Percentiles rank a stretch among this genome's conserved stretches.
phyloP scores from a whole-genome alignment of 202 grass and related monocot genomes.

The Schoenoplectus triqueter region DNA sequence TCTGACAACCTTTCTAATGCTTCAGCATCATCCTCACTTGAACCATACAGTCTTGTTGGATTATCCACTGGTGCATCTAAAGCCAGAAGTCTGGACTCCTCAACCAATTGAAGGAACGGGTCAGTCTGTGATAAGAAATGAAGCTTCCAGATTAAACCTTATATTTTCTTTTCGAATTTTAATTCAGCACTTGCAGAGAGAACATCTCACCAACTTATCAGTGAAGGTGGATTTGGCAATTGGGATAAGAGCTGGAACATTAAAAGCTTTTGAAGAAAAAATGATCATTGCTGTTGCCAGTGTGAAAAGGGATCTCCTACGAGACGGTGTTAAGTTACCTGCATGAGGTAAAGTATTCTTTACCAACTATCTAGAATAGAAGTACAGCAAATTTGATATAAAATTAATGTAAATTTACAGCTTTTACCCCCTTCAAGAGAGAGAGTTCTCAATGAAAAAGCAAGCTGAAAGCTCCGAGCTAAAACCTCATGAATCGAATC shows the following conservation, averaged over 20 bases:
- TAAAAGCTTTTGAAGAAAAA: slow-evolving; percentile 96
- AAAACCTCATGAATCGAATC: slow-evolving; percentile 68
- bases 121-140: slow-evolving; percentile 62
- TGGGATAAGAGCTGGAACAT: slow-evolving; percentile 71
- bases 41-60: slow-evolving; percentile 62
- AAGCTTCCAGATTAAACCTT: slow-evolving; percentile 6
- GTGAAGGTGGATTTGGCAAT: slow-evolving; percentile 69
- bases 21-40: slow-evolving; percentile 72
- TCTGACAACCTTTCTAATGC: slow-evolving; percentile 75
- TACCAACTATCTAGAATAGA: neutral
- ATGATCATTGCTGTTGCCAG: slow-evolving; percentile 92
- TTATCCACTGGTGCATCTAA: slow-evolving; percentile 43
- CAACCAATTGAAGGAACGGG: slow-evolving; percentile 86
- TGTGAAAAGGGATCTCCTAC: slow-evolving; percentile 83
- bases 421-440: slow-evolving; percentile 69
- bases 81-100: slow-evolving; percentile 77
- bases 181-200: slow-evolving; percentile 16
- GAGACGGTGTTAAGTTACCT: slow-evolving; percentile 74
- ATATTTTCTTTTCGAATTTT: slow-evolving; percentile 28
- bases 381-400: slow-evolving; percentile 19
- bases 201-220: slow-evolving; percentile 64
- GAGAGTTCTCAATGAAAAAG: slow-evolving; percentile 85
- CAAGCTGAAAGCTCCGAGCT: slow-evolving; percentile 89
- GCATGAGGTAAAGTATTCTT: slow-evolving; percentile 36
- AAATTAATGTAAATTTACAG: slow-evolving; percentile 25